phyloP scores from a whole-genome alignment of 2,329 filamentous ascomycete genomes.

The Xylariaceae sp. region DNA sequence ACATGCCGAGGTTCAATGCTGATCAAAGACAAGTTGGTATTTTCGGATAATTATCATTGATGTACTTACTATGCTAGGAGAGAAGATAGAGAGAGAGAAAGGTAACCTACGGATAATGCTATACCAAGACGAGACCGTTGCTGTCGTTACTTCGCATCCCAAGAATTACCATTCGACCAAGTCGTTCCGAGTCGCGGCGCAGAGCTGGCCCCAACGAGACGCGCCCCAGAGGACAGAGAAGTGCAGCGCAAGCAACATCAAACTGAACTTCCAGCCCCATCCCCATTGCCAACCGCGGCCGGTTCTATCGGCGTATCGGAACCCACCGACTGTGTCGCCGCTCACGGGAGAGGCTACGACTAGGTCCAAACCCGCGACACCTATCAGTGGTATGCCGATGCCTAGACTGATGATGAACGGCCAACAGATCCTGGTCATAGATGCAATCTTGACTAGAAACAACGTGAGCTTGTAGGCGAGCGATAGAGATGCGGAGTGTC shows the following conservation, averaged over 20 bases:
- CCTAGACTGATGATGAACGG: slow-evolving; percentile 63
- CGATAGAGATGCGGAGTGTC: slow-evolving; percentile 32
- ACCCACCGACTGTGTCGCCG: slow-evolving; percentile 12
- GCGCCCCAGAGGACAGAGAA: slow-evolving; percentile 32
- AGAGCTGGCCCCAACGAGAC: slow-evolving; percentile 32
- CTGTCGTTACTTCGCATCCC: neutral
- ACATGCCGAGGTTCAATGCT: too few relatives aligned
- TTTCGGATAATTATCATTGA: neutral
- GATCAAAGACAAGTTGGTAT: too few relatives aligned
- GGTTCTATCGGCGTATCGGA: slow-evolving; percentile 10
- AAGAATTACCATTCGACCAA: slow-evolving; percentile 25
- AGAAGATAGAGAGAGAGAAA: neutral
- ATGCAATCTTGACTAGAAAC: slow-evolving; percentile 64
- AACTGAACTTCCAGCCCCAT: slow-evolving; percentile 34
- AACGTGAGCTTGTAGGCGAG: slow-evolving; percentile 49
- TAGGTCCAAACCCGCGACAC: slow-evolving; percentile 64
- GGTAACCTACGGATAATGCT: neutral
- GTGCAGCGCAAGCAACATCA: slow-evolving; percentile 34
- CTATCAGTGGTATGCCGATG: slow-evolving; percentile 62
- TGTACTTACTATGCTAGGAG: neutral
- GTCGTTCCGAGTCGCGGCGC: slow-evolving; percentile 25
- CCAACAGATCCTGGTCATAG: slow-evolving; percentile 62
- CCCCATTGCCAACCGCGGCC: slow-evolving; percentile 19
- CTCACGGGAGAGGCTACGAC: slow-evolving; percentile 34
- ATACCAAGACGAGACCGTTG: neutral